Base-by-base conservation (phyloP, 2,329 filamentous ascomycete species). In the Fusarium xyrophilum region DNA sequence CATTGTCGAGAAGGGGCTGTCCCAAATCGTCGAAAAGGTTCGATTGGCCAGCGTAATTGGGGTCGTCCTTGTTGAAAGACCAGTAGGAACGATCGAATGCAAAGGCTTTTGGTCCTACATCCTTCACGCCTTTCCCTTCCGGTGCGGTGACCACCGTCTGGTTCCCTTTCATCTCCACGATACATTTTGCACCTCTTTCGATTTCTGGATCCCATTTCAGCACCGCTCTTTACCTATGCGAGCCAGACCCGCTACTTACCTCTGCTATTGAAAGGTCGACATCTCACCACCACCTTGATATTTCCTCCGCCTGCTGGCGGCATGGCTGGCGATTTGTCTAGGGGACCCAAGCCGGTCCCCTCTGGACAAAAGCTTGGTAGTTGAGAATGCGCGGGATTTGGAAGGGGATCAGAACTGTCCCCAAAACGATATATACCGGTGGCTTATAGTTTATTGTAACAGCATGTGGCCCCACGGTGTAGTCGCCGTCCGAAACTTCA, bases 241-340 rank as follows among this genome's bases (percentile, higher is more conserved):
- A 32, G 40, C 39, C 13, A 52, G 59, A 40, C 54, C 53, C 47
- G 38, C 58, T 43, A 73, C 84, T 63, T 85, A 95, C 93, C 93
- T 95, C 94, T 89, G 76, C 89, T 89, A 81, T 99, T 99, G 83
- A 99, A 99, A 52, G 96, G 96, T 78, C 96, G 89, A 75, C 92
- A 90, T 83, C 96, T 89, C 84, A 99, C 96, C 85, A 99, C 96
- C 83, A 99, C 96, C 90, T 99, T 99, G 81, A 99, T 99, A 79
- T 99, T 99, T 78, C 96, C 94, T 82, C 92, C 93, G 76, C 92
- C 92, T 74, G 87, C 83, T 65, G 83, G 79, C 71, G 79, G 74
- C 79, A 81, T 81, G 75, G 56, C 70, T 74, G 71, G 70, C 67
- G 61, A 59, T 62, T 65, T 61, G 70, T 69, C 69, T 67, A 71